Evolutionary conservation across 2,329 filamentous ascomycete species (phyloP).

Genomic region (Pseudodiploospora longispora): DNA sequence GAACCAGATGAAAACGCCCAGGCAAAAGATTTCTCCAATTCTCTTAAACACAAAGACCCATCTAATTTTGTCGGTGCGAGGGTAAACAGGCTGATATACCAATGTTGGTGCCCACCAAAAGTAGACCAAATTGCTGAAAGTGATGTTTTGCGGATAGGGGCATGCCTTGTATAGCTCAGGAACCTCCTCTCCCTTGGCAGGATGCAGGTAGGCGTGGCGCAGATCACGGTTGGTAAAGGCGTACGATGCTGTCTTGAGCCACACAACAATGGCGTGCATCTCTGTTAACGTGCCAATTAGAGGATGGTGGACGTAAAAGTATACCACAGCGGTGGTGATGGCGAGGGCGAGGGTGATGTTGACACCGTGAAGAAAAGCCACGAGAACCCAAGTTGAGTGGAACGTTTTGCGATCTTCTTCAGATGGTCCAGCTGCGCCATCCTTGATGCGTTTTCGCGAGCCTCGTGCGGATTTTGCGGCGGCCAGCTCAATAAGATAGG

Average conservation of each 20-base stretch:
- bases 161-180: conserved; percentile 76
- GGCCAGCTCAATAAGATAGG: conserved; percentile 79
- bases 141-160: conserved; percentile 88
- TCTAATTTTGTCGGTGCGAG: conserved; percentile 69
- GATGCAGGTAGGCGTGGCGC: conserved; percentile 80
- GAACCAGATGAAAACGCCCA: conserved; percentile 91
- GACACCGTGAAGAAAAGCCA: conserved; percentile 71
- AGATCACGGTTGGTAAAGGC: conserved; percentile 95
- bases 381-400: conserved; percentile 67
- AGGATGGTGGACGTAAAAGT: conserved; percentile 85
- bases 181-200: conserved; percentile 57
- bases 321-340: conserved; percentile 78
- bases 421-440: conserved; percentile 39
- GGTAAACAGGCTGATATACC: conserved; percentile 95
- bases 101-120: conserved; percentile 98
- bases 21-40: conserved; percentile 63
- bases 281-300: conserved; percentile 87
- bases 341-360: conserved; percentile 77
- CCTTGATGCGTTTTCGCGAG: conserved; percentile 47
- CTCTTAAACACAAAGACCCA: conserved; percentile 86
- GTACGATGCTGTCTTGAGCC: conserved; percentile 93
- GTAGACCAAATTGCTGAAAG: conserved; percentile 77
- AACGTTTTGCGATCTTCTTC: conserved; percentile 59
- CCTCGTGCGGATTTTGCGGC: conserved; percentile 72
- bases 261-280: conserved; percentile 87